Evolutionary conservation across 805 yeast species (phyloP), one percentile per base, ranked within the genome.

Genomic region (Kregervanrija pseudodelftensis): DNA sequence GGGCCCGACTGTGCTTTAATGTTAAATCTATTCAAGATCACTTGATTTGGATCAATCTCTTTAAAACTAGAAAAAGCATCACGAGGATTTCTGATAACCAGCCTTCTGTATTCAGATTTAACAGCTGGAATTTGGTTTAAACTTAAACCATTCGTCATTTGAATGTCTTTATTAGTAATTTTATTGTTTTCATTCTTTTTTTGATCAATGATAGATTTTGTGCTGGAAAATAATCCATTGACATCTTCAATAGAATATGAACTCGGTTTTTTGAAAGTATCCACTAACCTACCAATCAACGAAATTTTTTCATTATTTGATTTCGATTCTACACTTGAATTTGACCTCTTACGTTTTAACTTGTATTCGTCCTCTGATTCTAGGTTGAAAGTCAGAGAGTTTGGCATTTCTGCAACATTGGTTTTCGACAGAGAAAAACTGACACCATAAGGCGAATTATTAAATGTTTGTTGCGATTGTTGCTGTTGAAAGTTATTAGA

Each of bases 11-110:
- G 28, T 22, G 28, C 8, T 7, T 22, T 22, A 7, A 22, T 22
- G 7, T 22, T 22, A 8, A 22, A 22, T 22, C 28, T 22, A 5
- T 22, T 22, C 28, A 52, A 36, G 2, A 61, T 43, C 5, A 63
- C 65, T 30, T 52, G 51, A 37, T 63, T 58, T 8, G 67, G 58
- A 44, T 60, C 54, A 31, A 63, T 61, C n/a, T 61, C 64, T 33
- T 54, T 50, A 40, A 47, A 63, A 15, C 54, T 54, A 14, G 51
- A 50, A 40, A 52, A 57, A 2, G 57, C 41, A 14, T 57, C 58
- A 34, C 55, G 56, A 13, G 59, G 55, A 40, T 55, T 43, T 43
- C 58, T 57, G 3, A 62, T 51, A 3, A 52, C 44, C 28, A 62
- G 45, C 37, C 54, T 55, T 45, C 64, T 50, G 34, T 51, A 58